phyloP scores from a whole-genome alignment of 2,329 filamentous ascomycete genomes.

The Tolypocladium cylindrosporum region DNA sequence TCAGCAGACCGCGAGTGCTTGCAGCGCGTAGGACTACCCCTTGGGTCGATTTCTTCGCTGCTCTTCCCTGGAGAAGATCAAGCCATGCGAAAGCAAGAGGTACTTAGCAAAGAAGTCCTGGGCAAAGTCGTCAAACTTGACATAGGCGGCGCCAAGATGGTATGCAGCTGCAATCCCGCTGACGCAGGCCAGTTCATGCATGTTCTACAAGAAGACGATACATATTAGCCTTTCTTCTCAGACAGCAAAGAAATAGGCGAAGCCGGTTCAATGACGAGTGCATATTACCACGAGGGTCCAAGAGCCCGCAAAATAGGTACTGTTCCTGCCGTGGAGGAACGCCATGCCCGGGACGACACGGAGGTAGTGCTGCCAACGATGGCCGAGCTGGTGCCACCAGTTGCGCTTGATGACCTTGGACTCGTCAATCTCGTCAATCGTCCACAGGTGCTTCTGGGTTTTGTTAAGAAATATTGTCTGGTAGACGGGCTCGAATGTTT shows the following conservation, averaged over 20 bases:
- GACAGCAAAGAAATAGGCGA: background rate
- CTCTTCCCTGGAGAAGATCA: conserved; percentile 25
- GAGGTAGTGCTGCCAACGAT: conserved; percentile 53
- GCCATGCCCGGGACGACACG: conserved; percentile 62
- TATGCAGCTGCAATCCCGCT: conserved; percentile 63
- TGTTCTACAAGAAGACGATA: conserved; percentile 35
- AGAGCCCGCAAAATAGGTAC: conserved; percentile 52
- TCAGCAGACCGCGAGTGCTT: background rate
- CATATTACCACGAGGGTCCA: conserved; percentile 57
- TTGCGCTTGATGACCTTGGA: conserved; percentile 51
- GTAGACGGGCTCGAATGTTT: conserved; percentile 50
- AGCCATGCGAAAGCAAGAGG: conserved; percentile 32
- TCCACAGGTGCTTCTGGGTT: conserved; percentile 45
- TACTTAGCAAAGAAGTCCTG: conserved; percentile 38
- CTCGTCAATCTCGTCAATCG: conserved; percentile 46
- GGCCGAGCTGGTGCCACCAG: conserved; percentile 61
- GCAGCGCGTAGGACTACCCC: background rate
- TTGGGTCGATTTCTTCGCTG: conserved; percentile 11
- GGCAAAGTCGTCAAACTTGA: conserved; percentile 45
- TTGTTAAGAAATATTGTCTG: conserved; percentile 61
- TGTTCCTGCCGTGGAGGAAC: conserved; percentile 56
- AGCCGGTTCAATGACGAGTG: background rate
- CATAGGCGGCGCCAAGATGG: conserved; percentile 55
- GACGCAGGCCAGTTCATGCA: conserved; percentile 62
- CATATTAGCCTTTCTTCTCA: background rate